Base-by-base conservation (phyloP, 2,329 filamentous ascomycete species). In the Penicillium paneum region DNA sequence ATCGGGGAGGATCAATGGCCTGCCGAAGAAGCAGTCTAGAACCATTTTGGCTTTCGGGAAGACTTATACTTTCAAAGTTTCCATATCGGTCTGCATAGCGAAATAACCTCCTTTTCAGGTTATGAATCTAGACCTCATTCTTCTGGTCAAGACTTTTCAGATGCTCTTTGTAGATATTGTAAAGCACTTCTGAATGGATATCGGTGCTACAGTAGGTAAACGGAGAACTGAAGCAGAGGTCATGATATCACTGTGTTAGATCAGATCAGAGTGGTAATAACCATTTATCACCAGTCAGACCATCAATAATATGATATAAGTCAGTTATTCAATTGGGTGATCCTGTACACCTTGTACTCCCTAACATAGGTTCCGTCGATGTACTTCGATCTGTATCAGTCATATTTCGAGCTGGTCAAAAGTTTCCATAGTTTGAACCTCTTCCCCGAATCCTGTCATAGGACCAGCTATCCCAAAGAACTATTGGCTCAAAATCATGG, bases 11-110 rank as follows among this genome's bases (percentile, higher is more conserved):
- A 24, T 24, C 12, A 19, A 38, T 32, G 32, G 45, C 10, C 32
- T 38, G 19, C 45, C 31, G 41, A 36, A 35, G n/a, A 29, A 34
- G 41, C 15, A 41, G 49, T 34, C 40, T 28, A 49, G 44, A 49
- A 29, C 29, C 26, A 34, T 34, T 29, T 49, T 15, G 31, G n/a
- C 44, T 39, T 54, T 54, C 51, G 49, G 39, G 51, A 54, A 54
- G 39, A 32, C 15, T 31, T 46, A 29, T 5, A 41, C 35, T 35
- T 47, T 35, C 17, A 38, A 35, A 29, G 31, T 28, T 40, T 38
- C 36, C 26, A 24, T 19, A 49, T 34, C 19, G 11, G 19, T 28
- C 36, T 26, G 8, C n/a, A 38, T 21, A 26, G 45, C 34, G 32
- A 38, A n/a, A 15, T 13, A 19, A 19, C 3, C 15, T 26, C 3